Evolutionary conservation across 495 filamentous ascomycete species (phyloP), one percentile per base, ranked within the genome.

Genomic region (Aspergillus taichungensis): DNA sequence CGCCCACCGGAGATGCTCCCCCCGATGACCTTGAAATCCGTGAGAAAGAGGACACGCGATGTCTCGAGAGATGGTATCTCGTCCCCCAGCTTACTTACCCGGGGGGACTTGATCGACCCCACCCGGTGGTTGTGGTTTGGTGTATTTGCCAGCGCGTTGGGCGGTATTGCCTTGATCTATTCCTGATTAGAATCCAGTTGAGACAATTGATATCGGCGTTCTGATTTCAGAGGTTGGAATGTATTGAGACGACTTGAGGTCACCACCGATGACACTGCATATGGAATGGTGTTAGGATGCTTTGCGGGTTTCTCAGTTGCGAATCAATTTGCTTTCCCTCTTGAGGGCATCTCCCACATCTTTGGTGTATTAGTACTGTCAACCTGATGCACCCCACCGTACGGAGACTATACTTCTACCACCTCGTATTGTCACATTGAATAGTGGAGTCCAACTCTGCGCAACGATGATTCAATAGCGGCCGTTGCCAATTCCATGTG

Each of bases 1-100:
- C 72, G 59, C 8, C 80, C 84, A 6, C 85, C 85, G 1, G 68
- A 80, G 56, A 90, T 90, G 83, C 76, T 88, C 6, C 84, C 85
- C 3, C 86, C 84, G 3, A 62, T 67, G 31, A 85, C 80, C 0
- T 60, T 89, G 50, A 83, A 85, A 55, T 79, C 82, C 1, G 71
- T 63, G 0, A 62, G 11, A 65, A 73, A 69, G 56, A 55, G 62
- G 12, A 55, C 57, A 32, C 57, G 56, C 6, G 33, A 57, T 10
- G 29, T 50, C 6, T 35, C 34, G n/a, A 47, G 54, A 31, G 59
- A 60, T 14, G 42, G 51, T 7, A 51, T 56, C 8, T 46, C 63
- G n/a, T 60, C 73, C 6, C 44, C 74, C 40, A 70, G 71, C 7
- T 40, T 73, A 34, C 54, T 60, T 10, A 71, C 66, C 39, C 60